Evolutionary conservation across 371 early-diverging fungal genomes (phyloP), one percentile per base, ranked within the genome.

Genomic region (Nosema muscidifuracis): DNA sequence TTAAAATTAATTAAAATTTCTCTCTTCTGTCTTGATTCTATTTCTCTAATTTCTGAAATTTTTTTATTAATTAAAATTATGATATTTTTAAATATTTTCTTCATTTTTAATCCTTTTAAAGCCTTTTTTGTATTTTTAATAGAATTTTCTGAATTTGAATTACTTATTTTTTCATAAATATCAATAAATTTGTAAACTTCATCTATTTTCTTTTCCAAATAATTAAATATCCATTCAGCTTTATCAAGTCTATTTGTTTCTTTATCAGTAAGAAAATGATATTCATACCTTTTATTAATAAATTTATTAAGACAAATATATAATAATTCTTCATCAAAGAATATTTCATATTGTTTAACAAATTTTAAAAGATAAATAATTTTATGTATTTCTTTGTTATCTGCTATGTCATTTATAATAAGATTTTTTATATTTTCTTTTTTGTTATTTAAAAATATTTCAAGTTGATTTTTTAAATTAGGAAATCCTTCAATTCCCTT

Each of bases 161-260:
- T 12, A 47, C 16, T 47, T 47, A 20, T 47, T 47, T 47, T 47
- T 20, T 47, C 50, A 26, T 77, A 77, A 13, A 71, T 66, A 34
- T 43, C 22, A 15, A 68, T 55, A n/a, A 76, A 40, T 28, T 55
- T 67, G 12, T 65, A 63, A 50, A 47, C 31, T 56, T 74, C 74
- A 7, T 62, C 28, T 26, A 74, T 15, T 42, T 73, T 63, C 26
- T 70, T 44, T n/a, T 56, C 22, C 38, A 84, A 58, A 66, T 73
- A 82, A n/a, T 77, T 71, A 40, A 80, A 67, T 34, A 77, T 65
- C 82, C 82, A 82, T 60, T 84, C 82, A 38, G 84, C 82, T 65
- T 78, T 82, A 58, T 84, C 84, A 24, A 84, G 53, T 58, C 84
- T 71, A 63, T 82, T 82, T 9, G 82, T 77, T n/a, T 78, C 76